Base-by-base conservation (phyloP, 2,329 filamentous ascomycete species). In the Huntiella abstrusa region DNA sequence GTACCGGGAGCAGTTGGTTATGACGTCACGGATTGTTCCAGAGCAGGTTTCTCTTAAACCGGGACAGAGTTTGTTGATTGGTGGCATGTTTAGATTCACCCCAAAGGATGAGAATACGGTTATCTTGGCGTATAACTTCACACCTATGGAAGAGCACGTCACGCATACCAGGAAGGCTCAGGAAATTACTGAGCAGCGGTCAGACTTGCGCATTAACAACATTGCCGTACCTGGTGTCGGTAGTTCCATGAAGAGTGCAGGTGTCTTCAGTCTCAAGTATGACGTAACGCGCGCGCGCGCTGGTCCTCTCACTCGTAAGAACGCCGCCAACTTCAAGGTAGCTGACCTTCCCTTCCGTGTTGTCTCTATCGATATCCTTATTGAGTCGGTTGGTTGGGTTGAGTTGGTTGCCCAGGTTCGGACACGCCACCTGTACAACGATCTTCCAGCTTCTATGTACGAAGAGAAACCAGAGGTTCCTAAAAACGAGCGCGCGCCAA, bases 321-420 rank as follows among this genome's bases (percentile, higher is more conserved):
- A 72, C 43, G 81, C 74, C 2, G 70, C 70, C 39, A 76, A 70
- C 35, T 65, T 79, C 40, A 75, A 73, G 47, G 70, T 80, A 0
- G 76, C 83, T 2, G 64, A 68, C 12, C 65, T 96, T 4, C 84
- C 86, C 0, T 98, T 87, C 60, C 72, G 74, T 11, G 76, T 96
- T 2, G 69, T 91, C 50, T 76, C 80, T 6, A 72, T 80, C 0
- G 92, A 98, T 57, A 76, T 98, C 17, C 65, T 98, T 11, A 77
- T 98, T 43, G 88, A 96, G 59, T 86, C 91, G 2, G 80, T 86
- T 19, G 91, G 91, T 5, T 98, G 92, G 83, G 71, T 98, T 2
- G 91, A 98, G 61, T 61, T 98, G 36, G 78, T 77, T 1, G 79
- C 79, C 3, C 88, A 98, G 62, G 75, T 92, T 7, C 75, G 88